Conservation (phyloP, 2,329 filamentous ascomycete species). For the Paramyrothecium roridum region DNA sequence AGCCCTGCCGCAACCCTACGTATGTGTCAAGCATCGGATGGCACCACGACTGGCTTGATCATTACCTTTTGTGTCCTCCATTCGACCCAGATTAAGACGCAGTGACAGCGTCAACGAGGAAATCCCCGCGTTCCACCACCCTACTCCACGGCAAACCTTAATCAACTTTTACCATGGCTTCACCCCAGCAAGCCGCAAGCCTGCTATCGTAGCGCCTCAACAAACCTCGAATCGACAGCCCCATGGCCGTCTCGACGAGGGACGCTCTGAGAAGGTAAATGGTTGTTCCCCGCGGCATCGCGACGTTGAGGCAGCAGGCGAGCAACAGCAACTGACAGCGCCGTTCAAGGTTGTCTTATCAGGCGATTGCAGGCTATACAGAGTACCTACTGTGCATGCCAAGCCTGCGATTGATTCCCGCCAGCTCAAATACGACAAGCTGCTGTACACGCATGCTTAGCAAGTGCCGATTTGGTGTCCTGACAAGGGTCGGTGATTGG, state of each 20-base stretch:
- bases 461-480: background rate
- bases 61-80: background rate
- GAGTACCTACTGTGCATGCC: background rate
- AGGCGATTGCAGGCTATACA: background rate
- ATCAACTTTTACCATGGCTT: background rate
- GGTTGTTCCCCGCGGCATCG: too few relatives aligned
- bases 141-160: background rate
- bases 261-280: background rate
- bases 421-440: background rate
- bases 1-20: too few relatives aligned
- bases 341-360: background rate
- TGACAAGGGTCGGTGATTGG: background rate
- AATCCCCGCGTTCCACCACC: background rate
- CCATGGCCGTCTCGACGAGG: background rate
- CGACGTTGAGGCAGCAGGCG: too few relatives aligned
- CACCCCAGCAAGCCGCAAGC: background rate
- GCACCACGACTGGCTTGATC: background rate
- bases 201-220: background rate
- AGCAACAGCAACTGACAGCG: background rate
- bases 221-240: background rate
- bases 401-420: background rate
- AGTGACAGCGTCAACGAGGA: background rate
- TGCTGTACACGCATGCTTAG: background rate
- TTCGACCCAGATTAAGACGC: background rate
- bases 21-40: background rate